These are phyloP conservation scores for Coffea eugenioides DNA, from an alignment of 257 asterid genomes.

Conservation along the genomic window DNA sequence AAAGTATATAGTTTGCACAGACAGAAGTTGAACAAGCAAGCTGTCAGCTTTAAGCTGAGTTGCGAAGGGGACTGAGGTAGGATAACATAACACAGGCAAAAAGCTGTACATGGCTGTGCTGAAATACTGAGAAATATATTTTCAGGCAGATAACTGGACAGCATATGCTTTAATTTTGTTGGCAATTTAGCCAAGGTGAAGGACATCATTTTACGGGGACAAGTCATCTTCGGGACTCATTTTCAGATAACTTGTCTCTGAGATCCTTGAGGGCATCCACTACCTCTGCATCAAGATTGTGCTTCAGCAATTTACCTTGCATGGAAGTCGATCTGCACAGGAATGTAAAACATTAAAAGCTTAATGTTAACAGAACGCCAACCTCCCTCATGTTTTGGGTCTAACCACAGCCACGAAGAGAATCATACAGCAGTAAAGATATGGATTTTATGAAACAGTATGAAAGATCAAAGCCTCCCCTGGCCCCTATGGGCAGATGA, in stretches of 20 bases:
- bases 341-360: neutral
- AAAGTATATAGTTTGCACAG: too few relatives aligned
- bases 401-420: neutral
- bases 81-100: neutral
- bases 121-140: neutral
- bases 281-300: constrained; percentile 83
- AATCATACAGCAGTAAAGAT: neutral
- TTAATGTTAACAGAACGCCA: neutral
- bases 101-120: neutral
- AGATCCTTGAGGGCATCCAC: constrained; percentile 93
- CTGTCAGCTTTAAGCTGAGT: too few relatives aligned
- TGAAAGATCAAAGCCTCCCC: neutral
- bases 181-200: neutral
- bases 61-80: neutral
- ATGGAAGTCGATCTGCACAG: constrained; percentile 71
- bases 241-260: constrained; percentile 65
- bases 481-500: neutral
- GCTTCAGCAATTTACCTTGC: constrained; percentile 92
- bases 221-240: constrained; percentile 28
- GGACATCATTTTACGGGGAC: neutral
- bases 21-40: too few relatives aligned
- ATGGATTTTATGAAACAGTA: neutral
- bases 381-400: neutral
- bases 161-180: neutral
- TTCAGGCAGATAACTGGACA: neutral